phyloP scores from a whole-genome alignment of 805 yeast species.

The Cyberlindnera galapagoensis region DNA sequence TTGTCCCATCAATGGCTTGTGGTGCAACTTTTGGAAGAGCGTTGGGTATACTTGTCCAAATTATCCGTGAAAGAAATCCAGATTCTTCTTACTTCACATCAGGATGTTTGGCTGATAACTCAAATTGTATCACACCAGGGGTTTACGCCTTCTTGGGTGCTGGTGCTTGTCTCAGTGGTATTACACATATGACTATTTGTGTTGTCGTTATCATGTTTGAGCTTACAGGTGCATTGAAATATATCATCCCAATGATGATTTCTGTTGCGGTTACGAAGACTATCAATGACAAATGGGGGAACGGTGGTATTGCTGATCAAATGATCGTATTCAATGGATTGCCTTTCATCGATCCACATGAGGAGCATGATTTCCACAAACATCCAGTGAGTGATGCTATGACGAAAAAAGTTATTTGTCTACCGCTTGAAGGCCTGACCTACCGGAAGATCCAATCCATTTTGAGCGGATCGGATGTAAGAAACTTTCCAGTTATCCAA shows the following conservation, averaged over 20 bases:
- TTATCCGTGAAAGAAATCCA: constrained; percentile 34
- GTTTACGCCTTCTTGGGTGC: constrained; percentile 96
- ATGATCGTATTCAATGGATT: constrained; percentile 85
- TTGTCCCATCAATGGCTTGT: constrained; percentile 94
- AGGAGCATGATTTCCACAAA: constrained; percentile 52
- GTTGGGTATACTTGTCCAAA: constrained; percentile 66
- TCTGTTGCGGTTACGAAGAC: constrained; percentile 84
- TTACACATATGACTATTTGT: constrained; percentile 85
- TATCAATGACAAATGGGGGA: constrained; percentile 71
- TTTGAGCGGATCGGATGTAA: constrained; percentile 29
- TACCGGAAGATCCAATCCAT: constrained; percentile 29
- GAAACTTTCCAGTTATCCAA: constrained; percentile 50
- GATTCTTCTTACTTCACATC: constrained; percentile 26
- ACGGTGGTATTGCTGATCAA: constrained; percentile 92
- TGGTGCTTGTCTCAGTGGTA: constrained; percentile 91
- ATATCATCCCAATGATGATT: constrained; percentile 93
- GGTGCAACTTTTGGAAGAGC: constrained; percentile 95
- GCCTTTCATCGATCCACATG: constrained; percentile 73
- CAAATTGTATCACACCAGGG: constrained; percentile 77
- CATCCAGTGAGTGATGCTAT: constrained; percentile 51
- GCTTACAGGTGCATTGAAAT: constrained; percentile 88
- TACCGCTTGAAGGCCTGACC: constrained; percentile 33
- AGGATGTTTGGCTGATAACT: constrained; percentile 34
- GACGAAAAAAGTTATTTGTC: constrained; percentile 37
- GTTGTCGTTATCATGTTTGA: constrained; percentile 96